Base-by-base conservation (phyloP, 768 basidiomycete species). In the Mycena filopes region DNA sequence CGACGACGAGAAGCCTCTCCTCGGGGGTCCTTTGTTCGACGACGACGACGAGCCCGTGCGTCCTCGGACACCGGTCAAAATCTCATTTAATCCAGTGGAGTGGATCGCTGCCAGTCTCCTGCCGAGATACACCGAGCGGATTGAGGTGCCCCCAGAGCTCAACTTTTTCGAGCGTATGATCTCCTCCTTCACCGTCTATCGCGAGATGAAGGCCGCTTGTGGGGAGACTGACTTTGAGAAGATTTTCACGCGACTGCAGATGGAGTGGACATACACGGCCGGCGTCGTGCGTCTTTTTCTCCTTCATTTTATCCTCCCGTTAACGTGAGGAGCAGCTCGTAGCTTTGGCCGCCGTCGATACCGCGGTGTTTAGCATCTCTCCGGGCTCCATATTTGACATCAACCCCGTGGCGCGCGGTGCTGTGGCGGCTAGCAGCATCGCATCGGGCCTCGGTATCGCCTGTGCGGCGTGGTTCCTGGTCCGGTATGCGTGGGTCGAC, bases 221-320 rank as follows among this genome's bases (percentile, higher is more conserved):
- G 56, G 68, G 13, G 83, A 87, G 55, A 82, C 82, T 1, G 80
- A 88, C 11, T 89, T 80, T 55, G 87, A 90, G 47, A 74, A 74
- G 15, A 72, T 90, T 3, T 79, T 87, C 49, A 64, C 62, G 3
- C 75, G 86, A 42, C 68, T 91, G 25, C 79, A 85, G 65, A 77
- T 78, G 28, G 91, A 92, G 68, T 92, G 91, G 91, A 84, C 83
- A 7, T 88, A 84, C 47, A 78, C 86, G 18, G 89, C 88, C n/a
- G 88, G 84, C 38, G 78, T 87, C 71, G 86, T 90, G 64, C 68
- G 86, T 79, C 25, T 53, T 45, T 46, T 7, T 26, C 54, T 51
- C 20, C 26, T 40, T 46, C 28, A 43, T 18, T 41, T 56, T 10
- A 56, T 26, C 36, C 4, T 25, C 1, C n/a, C n/a, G n/a, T n/a